phyloP scores from a whole-genome alignment of 192 early-diverging fungal genomes.

The Podila minutissima region DNA sequence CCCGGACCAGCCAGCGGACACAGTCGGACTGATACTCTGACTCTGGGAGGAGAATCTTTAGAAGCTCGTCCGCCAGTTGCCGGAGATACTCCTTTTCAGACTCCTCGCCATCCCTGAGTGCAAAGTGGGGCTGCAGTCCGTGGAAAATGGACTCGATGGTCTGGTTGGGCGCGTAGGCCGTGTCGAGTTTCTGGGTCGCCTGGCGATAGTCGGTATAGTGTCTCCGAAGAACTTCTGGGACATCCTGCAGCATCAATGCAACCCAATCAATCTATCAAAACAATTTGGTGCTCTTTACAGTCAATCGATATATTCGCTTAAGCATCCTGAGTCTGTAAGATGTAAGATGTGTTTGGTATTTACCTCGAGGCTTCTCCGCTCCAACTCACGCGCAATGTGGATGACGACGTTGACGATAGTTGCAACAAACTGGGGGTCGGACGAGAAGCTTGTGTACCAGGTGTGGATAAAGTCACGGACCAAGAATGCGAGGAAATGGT shows the following conservation, averaged over 20 bases:
- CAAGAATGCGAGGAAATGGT: conserved; percentile 59
- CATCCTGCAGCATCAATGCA: conserved; percentile 51
- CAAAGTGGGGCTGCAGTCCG: conserved; percentile 65
- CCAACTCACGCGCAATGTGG: conserved; percentile 48
- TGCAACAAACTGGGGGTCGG: conserved; percentile 53
- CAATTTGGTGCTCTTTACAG: background rate
- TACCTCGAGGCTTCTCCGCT: conserved; percentile 56
- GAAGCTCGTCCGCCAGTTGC: conserved; percentile 53
- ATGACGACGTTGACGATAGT: conserved; percentile 51
- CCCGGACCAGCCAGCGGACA: conserved; percentile 56
- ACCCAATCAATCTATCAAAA: conserved; percentile 57
- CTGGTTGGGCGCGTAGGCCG: conserved; percentile 55
- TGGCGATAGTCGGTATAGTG: conserved; percentile 61
- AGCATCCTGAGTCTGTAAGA: background rate
- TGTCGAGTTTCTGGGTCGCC: conserved; percentile 45
- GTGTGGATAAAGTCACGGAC: conserved; percentile 63
- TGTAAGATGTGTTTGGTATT: background rate
- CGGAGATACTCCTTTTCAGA: conserved; percentile 59
- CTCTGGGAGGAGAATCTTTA: conserved; percentile 42
- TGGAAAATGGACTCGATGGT: conserved; percentile 55
- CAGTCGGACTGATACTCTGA: conserved; percentile 56
- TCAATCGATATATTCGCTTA: background rate
- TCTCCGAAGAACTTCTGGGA: conserved; percentile 55
- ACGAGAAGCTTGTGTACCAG: conserved; percentile 59
- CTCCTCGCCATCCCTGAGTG: conserved; percentile 41